These are phyloP conservation scores for Geotrichum bryndzae DNA, from an alignment of 1,139 yeast genomes.

Conservation along the genomic window DNA sequence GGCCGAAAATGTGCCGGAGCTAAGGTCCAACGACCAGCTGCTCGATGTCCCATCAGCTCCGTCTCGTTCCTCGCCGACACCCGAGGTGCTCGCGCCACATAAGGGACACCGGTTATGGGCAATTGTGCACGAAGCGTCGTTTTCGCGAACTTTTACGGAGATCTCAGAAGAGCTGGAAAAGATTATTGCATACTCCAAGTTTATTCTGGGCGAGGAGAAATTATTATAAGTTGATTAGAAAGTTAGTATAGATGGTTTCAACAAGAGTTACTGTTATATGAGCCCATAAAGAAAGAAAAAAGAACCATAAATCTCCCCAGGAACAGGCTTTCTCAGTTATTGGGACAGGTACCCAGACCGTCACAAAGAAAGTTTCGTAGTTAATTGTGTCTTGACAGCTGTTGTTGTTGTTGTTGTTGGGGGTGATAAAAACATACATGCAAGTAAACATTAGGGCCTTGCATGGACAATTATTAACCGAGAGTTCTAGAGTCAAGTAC, in stretches of 20 bases:
- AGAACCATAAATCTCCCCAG: neutral
- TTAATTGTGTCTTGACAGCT: too few species aligned
- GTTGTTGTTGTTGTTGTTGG: too few species aligned
- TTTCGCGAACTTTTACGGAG: constrained; percentile 44
- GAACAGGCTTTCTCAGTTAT: too few species aligned
- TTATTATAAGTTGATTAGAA: neutral
- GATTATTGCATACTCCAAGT: constrained; percentile 38
- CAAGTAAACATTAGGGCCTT: too few species aligned
- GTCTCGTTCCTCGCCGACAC: neutral
- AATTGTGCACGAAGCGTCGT: constrained; percentile 46
- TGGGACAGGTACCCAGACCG: too few species aligned
- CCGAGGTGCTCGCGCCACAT: neutral
- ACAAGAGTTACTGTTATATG: neutral
- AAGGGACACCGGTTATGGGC: constrained; percentile 37
- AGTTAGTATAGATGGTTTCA: neutral
- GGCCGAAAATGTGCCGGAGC: constrained; percentile 2
- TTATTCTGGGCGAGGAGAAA: constrained; percentile 43
- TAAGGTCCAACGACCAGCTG: neutral
- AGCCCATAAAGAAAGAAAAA: neutral
- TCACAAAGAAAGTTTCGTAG: too few species aligned
- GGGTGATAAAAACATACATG: too few species aligned
- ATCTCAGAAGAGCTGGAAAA: constrained; percentile 42
- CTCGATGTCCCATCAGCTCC: neutral
- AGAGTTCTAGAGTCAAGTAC: too few species aligned
- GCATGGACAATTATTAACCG: too few species aligned